Conservation (phyloP, 2,329 filamentous ascomycete species). For the Cladophialophora chaetospira region DNA sequence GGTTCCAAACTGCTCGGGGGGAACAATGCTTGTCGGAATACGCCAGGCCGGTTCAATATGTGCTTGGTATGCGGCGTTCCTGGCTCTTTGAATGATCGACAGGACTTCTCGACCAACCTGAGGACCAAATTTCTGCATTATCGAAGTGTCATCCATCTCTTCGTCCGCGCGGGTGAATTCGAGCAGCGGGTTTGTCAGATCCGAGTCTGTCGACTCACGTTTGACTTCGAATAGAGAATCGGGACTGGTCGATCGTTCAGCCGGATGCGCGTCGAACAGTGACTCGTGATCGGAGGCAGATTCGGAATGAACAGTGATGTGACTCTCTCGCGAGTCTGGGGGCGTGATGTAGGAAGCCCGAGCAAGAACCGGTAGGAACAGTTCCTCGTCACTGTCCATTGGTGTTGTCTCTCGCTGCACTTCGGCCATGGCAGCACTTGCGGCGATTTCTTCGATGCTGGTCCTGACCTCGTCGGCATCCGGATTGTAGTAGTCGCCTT, state of each 20-base stretch:
- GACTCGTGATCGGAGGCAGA: constrained; percentile 22
- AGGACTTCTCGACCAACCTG: constrained; percentile 28
- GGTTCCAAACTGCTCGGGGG: not conserved
- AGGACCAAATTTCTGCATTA: constrained; percentile 24
- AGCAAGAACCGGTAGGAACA: constrained; percentile 15
- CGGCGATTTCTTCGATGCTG: constrained; percentile 34
- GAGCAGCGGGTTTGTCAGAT: not conserved
- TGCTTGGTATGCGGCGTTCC: constrained; percentile 26
- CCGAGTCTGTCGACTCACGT: not conserved
- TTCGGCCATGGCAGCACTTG: constrained; percentile 23
- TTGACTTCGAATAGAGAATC: constrained; percentile 32
- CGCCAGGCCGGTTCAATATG: constrained; percentile 35
- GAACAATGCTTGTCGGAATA: constrained; percentile 24
- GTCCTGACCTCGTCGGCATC: constrained; percentile 28
- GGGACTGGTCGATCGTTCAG: constrained; percentile 21
- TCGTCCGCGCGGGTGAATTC: not conserved
- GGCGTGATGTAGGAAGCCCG: not conserved
- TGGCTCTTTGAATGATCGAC: constrained; percentile 21
- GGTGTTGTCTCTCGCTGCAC: constrained; percentile 12
- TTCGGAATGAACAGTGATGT: not conserved
- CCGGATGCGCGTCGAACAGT: constrained; percentile 14
- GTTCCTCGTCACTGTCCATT: constrained; percentile 17
- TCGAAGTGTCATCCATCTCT: constrained; percentile 14
- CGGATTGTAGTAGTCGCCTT: not conserved
- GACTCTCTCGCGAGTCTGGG: constrained; percentile 7